Conservation (phyloP, 2,329 filamentous ascomycete species). For the Xylariaceae sp. region DNA sequence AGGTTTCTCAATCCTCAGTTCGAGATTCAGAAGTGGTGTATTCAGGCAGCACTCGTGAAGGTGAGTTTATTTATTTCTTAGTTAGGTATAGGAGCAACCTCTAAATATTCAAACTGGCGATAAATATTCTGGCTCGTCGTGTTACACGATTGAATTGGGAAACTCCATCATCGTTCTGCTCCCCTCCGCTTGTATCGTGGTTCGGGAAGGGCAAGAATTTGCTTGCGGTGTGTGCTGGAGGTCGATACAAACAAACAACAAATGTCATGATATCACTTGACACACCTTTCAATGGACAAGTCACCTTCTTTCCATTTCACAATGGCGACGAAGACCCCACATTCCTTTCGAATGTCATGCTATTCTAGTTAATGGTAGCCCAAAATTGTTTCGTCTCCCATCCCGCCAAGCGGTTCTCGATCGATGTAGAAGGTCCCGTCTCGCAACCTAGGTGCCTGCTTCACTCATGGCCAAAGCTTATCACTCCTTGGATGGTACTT, state of each 20-base stretch:
- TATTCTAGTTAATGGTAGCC: background rate
- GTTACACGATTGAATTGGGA: slow-evolving; percentile 15
- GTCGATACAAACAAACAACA: slow-evolving; percentile 20
- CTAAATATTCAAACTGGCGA: slow-evolving; percentile 6
- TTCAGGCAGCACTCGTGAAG: no score
- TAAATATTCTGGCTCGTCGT: slow-evolving; percentile 4
- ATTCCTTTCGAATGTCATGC: background rate
- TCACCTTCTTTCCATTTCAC: slow-evolving; percentile 10
- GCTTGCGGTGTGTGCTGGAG: slow-evolving; percentile 10
- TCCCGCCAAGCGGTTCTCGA: slow-evolving; percentile 7
- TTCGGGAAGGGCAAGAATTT: slow-evolving; percentile 1
- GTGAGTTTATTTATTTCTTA: slow-evolving; percentile 3
- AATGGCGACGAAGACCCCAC: slow-evolving; percentile 1
- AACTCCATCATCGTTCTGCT: background rate
- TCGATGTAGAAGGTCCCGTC: slow-evolving; percentile 1
- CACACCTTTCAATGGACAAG: slow-evolving; percentile 4
- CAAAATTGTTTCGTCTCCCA: background rate
- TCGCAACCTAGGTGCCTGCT: slow-evolving; percentile 6
- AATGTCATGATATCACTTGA: slow-evolving; percentile 15
- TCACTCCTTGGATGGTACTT: background rate
- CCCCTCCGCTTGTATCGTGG: slow-evolving; percentile 5
- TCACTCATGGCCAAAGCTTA: slow-evolving; percentile 5
- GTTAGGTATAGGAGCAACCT: background rate
- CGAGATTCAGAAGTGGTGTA: background rate
- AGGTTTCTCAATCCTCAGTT: background rate